Base-by-base conservation (phyloP, 1,284 basidiomycete species). In the Pyrrhoderma lamaoense region DNA sequence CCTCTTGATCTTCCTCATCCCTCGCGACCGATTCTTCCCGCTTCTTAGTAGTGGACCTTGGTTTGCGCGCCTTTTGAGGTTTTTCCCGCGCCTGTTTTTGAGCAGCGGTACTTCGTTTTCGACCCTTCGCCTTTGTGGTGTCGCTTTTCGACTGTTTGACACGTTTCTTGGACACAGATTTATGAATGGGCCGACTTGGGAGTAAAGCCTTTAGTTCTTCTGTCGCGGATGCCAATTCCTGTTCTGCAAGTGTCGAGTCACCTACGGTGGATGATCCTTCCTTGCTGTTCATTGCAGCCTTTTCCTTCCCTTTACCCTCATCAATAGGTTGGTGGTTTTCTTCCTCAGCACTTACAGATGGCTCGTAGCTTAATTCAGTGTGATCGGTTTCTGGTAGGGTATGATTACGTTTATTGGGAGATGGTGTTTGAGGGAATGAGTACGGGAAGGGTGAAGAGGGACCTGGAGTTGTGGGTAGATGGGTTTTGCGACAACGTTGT, bases 1-100 rank as follows among this genome's bases (percentile, higher is more conserved):
- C 52, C 46, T 53, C 46, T 21, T 47, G 25, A n/a, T 53, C 52
- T 8, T 43, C 52, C 18, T 43, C 52, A 38, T 46, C 46, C 14
- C 47, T 16, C 2, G 44, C 52, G 22, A 53, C 43, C 16, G 46
- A 43, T 34, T 53, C 52, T 13, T 47, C 52, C 31, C 34, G 22
- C 45, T 23, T 13, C 34, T n/a, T 22, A 47, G 39, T 8, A 44
- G n/a, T n/a, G 34, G n/a, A 19, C 38, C 45, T 8, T 16, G 22
- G 18, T 16, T 18, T 23, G 9, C 16, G 4, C 2, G 23, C 25
- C 8, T 13, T 47, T 36, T 47, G 27, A 5, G 27, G 11, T 36
- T 44, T 49, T 8, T 11, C 31, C 38, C 22, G 42, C 8, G 49
- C 8, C 40, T 44, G 22, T 18, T 22, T 18, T 2, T 16, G 7